Conservation (phyloP, 2,329 filamentous ascomycete genomes). For the Phoma sp. region DNA sequence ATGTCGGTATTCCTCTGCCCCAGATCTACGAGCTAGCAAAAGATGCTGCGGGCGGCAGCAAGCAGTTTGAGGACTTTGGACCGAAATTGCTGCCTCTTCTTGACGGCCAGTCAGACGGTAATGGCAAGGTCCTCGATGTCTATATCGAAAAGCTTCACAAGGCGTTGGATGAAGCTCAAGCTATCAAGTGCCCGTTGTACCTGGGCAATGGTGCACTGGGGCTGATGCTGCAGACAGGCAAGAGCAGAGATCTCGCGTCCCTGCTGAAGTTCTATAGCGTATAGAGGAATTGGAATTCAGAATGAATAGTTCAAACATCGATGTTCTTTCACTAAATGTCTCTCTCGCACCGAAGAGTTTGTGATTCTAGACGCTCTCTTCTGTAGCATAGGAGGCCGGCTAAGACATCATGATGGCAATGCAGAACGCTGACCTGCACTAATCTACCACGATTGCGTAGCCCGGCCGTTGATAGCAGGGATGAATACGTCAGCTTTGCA, state of each 20-base stretch:
- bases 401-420: no score
- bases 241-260: constrained; percentile 25
- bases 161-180: constrained; percentile 43
- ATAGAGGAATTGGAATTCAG: not conserved
- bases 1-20: constrained; percentile 45
- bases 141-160: constrained; percentile 35
- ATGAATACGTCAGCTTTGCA: not conserved
- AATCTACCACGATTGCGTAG: not conserved
- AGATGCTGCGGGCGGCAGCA: constrained; percentile 48
- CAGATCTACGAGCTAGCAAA: constrained; percentile 47
- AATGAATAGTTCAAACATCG: not conserved
- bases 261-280: constrained; percentile 35
- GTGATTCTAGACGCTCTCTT: no score
- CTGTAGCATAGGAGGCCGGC: no score
- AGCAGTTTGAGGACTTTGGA: constrained; percentile 42
- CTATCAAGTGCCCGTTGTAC: constrained; percentile 44
- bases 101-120: constrained; percentile 34
- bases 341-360: no score
- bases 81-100: constrained; percentile 42
- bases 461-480: not conserved
- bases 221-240: constrained; percentile 37
- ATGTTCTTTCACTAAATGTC: no score
- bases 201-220: constrained; percentile 44
- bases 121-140: constrained; percentile 23
- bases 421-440: not conserved